Evolutionary conservation across 768 basidiomycete genomes (phyloP), one percentile per base, ranked within the genome.

Genomic region (Boletus sp.): DNA sequence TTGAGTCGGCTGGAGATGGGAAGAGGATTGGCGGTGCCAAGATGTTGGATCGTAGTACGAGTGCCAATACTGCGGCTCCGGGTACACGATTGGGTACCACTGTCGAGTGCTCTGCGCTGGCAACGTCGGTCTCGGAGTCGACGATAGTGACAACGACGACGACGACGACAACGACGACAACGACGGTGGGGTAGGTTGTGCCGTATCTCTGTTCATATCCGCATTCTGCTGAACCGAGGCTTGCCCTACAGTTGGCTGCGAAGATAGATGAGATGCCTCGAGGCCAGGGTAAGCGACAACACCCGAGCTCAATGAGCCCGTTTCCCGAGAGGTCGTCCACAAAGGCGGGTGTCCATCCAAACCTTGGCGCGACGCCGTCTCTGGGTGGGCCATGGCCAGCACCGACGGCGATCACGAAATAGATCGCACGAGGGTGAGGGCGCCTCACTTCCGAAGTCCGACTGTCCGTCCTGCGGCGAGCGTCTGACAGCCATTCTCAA

Each of bases 401-500:
- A 21, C 21, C 32, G 50, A 47, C n/a, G 33, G 23, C 23, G 42
- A 37, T 37, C 47, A n/a, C 11, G 44, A 32, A 14, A 30, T 8
- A 46, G 23, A 46, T 46, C 19, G 15, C 46, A 35, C 46, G 32
- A 47, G n/a, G 5, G 42, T 17, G 5, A 2, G 33, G 46, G 14
- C 34, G 39, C 19, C 14, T 32, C 19, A 48, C 47, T 53, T 68
- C 65, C 60, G 60, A 66, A 63, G 50, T 60, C 65, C 65, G 65
- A 66, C 54, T 17, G 8, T 32, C 35, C 23, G 11, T n/a, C 32
- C 40, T 21, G n/a, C 27, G 21, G 21, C 14, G 50, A 21, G 19
- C 42, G 46, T 34, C 44, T n/a, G 17, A 35, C 51, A 30, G 3
- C 17, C 51, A n/a, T 49, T 41, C 47, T 32, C 56, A 49, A 41